phyloP scores from a whole-genome alignment of 106 monocot genomes.

The Hemerocallis citrina region DNA sequence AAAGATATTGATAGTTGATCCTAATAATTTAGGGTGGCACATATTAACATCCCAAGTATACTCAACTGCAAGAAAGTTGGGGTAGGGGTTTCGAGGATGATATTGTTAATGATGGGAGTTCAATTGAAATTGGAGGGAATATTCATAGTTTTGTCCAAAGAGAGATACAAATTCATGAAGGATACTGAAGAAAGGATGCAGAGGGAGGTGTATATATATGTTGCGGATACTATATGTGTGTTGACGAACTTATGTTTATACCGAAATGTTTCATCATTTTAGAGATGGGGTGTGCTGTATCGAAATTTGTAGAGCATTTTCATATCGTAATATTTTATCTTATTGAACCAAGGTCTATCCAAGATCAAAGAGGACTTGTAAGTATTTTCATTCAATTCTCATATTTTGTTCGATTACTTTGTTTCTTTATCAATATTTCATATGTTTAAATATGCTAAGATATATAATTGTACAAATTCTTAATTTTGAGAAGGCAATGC shows the following conservation, averaged over 20 bases:
- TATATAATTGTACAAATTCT: too few species aligned
- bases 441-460: too few species aligned
- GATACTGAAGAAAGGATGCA: slow-evolving; percentile 30
- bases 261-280: too few species aligned
- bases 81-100: slow-evolving; percentile 32
- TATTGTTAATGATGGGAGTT: slow-evolving; percentile 32
- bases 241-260: slow-evolving; percentile 26
- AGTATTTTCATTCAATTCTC: too few species aligned
- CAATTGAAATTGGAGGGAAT: slow-evolving; percentile 20
- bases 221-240: slow-evolving; percentile 32
- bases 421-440: too few species aligned
- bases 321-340: too few species aligned
- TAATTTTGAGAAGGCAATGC: too few species aligned
- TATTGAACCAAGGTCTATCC: too few species aligned
- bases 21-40: slow-evolving; percentile 31
- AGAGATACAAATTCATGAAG: slow-evolving; percentile 20
- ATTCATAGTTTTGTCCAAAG: slow-evolving; percentile 17
- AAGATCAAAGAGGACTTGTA: too few species aligned
- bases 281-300: too few species aligned
- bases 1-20: slow-evolving; percentile 23
- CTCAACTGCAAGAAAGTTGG: slow-evolving; percentile 19
- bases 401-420: too few species aligned
- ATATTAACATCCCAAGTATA: slow-evolving; percentile 45
- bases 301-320: too few species aligned
- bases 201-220: slow-evolving; percentile 20